These are phyloP conservation scores for Diaporthe caulivora DNA, from an alignment of 2,329 filamentous ascomycete genomes.

Conservation along the genomic window DNA sequence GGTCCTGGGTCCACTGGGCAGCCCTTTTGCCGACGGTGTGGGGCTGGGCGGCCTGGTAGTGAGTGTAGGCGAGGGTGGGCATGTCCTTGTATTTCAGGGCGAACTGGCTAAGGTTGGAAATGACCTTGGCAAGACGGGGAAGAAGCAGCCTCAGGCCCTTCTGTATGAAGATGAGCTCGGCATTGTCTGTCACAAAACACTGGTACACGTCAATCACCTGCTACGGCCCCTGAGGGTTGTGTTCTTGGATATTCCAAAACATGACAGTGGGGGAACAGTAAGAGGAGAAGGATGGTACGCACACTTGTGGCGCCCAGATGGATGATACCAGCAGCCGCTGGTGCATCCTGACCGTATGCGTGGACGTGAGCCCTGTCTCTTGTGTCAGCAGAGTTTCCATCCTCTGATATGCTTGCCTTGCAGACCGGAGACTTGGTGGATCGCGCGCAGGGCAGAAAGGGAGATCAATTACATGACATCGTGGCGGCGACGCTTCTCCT, in stretches of 20 bases:
- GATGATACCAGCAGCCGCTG: slow-evolving; percentile 85
- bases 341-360: slow-evolving; percentile 79
- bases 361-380: slow-evolving; percentile 68
- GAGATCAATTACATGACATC: slow-evolving; percentile 47
- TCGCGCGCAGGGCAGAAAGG: background rate
- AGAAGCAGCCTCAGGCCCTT: slow-evolving; percentile 82
- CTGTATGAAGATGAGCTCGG: slow-evolving; percentile 81
- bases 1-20: slow-evolving; percentile 77
- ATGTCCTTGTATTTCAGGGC: slow-evolving; percentile 77
- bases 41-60: slow-evolving; percentile 73
- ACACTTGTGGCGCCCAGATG: slow-evolving; percentile 45
- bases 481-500: slow-evolving; percentile 79
- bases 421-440: too few species aligned
- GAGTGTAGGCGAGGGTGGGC: slow-evolving; percentile 81
- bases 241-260: too few species aligned
- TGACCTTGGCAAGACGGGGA: slow-evolving; percentile 82
- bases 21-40: slow-evolving; percentile 76
- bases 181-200: slow-evolving; percentile 78
- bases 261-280: too few species aligned
- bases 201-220: too few species aligned
- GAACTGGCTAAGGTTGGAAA: slow-evolving; percentile 80
- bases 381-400: background rate
- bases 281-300: too few species aligned
- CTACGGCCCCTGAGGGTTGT: too few species aligned
- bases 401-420: background rate